Evolutionary conservation across 345 rosid genomes (phyloP), one percentile per base, ranked within the genome.

Genomic region (Physaria fendleri): DNA sequence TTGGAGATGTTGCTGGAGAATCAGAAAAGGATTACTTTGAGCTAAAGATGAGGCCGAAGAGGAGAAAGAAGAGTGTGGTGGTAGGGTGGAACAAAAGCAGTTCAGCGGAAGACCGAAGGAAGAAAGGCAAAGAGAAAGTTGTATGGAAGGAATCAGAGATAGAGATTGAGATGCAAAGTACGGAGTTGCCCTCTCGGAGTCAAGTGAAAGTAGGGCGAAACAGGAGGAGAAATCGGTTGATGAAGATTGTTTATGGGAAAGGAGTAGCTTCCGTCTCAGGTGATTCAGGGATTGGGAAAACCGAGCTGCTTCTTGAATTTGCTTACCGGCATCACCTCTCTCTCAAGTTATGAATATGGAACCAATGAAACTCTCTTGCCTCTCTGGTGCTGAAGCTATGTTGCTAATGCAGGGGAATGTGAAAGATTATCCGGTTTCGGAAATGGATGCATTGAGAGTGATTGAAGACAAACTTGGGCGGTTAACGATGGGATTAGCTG

Each of bases 101-200:
- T 71, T 66, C 66, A 39, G 44, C 45, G 7, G 85, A 85, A 45
- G 89, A 85, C 57, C 78, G 79, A 40, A 39, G 72, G 30, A 75
- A 69, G 75, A 89, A 89, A 75, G 95, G 94, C 9, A 89, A 93
- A 71, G 96, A 85, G 68, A 91, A 89, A 7, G 83, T 89, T 11
- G 79, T 81, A 52, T 93, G 99, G 99, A 93, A 82, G 73, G 99
- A 89, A 74, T 87, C 92, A 0, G 99, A 89, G 32, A 89, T 80
- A 71, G 99, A 93, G 72, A 93, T 93, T 2, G 99, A 93, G 76
- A 93, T 93, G 95, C 85, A 73, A 52, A 73, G 78, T 53, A 57
- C 60, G 3, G 84, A 76, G n/a, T 22, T 77, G 38, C 66, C 81
- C 18, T 73, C 35, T 10, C 60, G 68, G 23, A 62, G 32, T 17